A percentile compares a stretch with the other conserved stretches of the same genome.
Evolutionary conservation across 257 asterid species (phyloP).

Genomic region (Przewalskia tangutica): DNA sequence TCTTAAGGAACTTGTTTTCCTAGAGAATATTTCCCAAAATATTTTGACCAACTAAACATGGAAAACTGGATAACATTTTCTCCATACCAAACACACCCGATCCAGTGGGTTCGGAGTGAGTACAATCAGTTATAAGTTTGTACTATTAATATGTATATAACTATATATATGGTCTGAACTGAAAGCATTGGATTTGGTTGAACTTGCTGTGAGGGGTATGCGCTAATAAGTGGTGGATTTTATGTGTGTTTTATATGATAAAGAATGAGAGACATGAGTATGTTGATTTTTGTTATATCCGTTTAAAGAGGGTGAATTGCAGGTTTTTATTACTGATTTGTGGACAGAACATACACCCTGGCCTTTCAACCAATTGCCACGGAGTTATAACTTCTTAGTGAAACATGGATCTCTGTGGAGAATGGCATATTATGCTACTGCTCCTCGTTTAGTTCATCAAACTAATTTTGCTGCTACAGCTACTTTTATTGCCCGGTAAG

Average conservation of each 20-base stretch:
- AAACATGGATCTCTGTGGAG: slow-evolving; percentile 90
- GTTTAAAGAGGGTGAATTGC: slow-evolving; percentile 21
- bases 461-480: slow-evolving; percentile 97
- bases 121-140: not conserved
- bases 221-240: not conserved
- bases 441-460: slow-evolving; percentile 86
- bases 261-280: not conserved
- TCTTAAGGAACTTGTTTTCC: too few relatives aligned
- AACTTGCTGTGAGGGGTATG: not conserved
- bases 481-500: slow-evolving; percentile 89
- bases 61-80: too few relatives aligned
- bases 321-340: slow-evolving; percentile 86
- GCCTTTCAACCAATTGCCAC: slow-evolving; percentile 98
- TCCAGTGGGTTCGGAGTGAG: not conserved
- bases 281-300: slow-evolving; percentile 4
- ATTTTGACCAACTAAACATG: too few relatives aligned
- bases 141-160: not conserved
- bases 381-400: slow-evolving; percentile 91
- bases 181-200: not conserved
- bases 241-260: not conserved
- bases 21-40: too few relatives aligned
- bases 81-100: too few relatives aligned
- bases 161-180: not conserved
- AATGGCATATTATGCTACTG: slow-evolving; percentile 82
- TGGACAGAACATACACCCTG: slow-evolving; percentile 99